Evolutionary conservation across 2,329 filamentous ascomycete genomes (phyloP).

Genomic region (Elsinoe batatas): DNA sequence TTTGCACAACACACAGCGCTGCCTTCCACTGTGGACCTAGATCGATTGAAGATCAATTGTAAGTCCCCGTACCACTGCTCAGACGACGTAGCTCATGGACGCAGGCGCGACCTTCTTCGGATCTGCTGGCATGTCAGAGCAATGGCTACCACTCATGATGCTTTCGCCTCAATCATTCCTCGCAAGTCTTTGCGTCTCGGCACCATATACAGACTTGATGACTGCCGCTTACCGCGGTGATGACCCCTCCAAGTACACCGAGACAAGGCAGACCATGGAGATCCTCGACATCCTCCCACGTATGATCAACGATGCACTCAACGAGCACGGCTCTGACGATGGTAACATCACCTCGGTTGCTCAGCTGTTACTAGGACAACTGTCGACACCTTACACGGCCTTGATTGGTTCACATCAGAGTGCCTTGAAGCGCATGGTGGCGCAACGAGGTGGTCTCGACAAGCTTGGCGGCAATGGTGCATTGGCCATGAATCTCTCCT

Average conservation of each 20-base stretch:
- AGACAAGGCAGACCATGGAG: conserved; percentile 11
- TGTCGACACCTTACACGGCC: conserved; percentile 22
- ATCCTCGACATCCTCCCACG: conserved; percentile 12
- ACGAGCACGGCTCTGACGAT: conserved; percentile 21
- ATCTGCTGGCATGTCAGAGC: conserved; percentile 19
- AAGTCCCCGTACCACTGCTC: neutral
- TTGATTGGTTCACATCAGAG: conserved; percentile 22
- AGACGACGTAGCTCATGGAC: neutral
- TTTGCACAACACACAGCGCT: neutral
- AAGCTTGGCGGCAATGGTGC: conserved; percentile 20
- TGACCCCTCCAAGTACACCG: neutral
- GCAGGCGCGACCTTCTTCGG: conserved; percentile 22
- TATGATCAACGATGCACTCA: conserved; percentile 23
- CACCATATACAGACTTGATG: conserved; percentile 28
- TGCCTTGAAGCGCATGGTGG: conserved; percentile 23
- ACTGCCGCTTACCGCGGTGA: conserved; percentile 14
- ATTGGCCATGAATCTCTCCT: conserved; percentile 13
- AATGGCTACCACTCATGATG: conserved; percentile 24
- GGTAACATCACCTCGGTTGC: conserved; percentile 26
- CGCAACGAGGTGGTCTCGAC: conserved; percentile 23
- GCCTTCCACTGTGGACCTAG: neutral
- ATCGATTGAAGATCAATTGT: conserved; percentile 8
- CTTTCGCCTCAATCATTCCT: conserved; percentile 22
- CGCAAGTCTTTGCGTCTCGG: conserved; percentile 25
- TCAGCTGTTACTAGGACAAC: conserved; percentile 25